Percentiles rank a stretch among this genome's conserved stretches.
phyloP scores from a whole-genome alignment of 2,329 filamentous ascomycete genomes.

The Microsporum canis region DNA sequence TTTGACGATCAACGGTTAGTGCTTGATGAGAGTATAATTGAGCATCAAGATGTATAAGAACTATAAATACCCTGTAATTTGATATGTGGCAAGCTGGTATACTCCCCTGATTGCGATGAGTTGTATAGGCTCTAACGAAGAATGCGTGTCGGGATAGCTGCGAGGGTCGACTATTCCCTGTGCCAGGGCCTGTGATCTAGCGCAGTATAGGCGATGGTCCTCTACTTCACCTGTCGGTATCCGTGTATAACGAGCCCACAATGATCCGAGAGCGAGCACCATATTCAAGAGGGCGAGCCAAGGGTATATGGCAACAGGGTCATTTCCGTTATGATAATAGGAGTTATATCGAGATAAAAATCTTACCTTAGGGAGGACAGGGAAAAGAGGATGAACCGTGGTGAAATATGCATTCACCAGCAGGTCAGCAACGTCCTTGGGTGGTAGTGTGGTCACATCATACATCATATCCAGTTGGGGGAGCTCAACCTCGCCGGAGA shows the following conservation, averaged over 20 bases:
- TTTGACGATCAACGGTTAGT: not conserved
- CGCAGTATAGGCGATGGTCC: slow-evolving; percentile 28
- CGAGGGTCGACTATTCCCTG: slow-evolving; percentile 12
- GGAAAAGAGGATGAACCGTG: slow-evolving; percentile 30
- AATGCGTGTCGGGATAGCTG: slow-evolving; percentile 4
- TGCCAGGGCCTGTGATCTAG: slow-evolving; percentile 25
- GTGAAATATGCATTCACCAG: slow-evolving; percentile 28
- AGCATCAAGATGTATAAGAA: not conserved
- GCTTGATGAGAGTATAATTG: not conserved
- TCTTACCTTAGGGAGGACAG: slow-evolving; percentile 26
- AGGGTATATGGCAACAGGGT: slow-evolving; percentile 14
- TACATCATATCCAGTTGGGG: slow-evolving; percentile 20
- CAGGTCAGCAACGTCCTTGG: slow-evolving; percentile 21
- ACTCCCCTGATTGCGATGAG: slow-evolving; percentile 27
- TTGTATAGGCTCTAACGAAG: slow-evolving; percentile 30
- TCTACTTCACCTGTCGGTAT: slow-evolving; percentile 20
- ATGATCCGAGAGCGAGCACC: slow-evolving; percentile 32
- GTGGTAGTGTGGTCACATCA: slow-evolving; percentile 25
- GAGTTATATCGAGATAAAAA: slow-evolving; percentile 25
- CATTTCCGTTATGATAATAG: slow-evolving; percentile 16
- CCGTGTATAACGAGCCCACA: slow-evolving; percentile 23
- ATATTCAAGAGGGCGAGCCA: slow-evolving; percentile 32
- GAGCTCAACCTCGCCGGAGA: slow-evolving; percentile 20
- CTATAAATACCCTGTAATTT: slow-evolving; percentile 29
- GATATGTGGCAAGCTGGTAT: slow-evolving; percentile 30